Evolutionary conservation across 768 basidiomycete species (phyloP), one percentile per base, ranked within the genome.

Genomic region (Mycena galericulata): DNA sequence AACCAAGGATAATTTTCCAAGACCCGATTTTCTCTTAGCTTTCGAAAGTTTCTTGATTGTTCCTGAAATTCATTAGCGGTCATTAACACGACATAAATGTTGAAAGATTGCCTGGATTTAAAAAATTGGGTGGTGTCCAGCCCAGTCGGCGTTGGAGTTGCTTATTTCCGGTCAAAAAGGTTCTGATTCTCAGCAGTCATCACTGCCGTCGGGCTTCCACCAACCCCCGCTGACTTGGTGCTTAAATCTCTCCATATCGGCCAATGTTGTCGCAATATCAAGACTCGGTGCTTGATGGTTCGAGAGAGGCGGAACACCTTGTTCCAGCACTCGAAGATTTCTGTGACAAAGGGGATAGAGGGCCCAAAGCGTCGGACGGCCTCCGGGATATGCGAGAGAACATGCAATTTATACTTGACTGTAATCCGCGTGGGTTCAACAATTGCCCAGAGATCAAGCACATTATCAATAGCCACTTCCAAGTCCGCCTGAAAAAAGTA

Each of bases 71-170:
- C 30, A 53, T n/a, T n/a, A n/a, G n/a, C n/a, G n/a, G n/a, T n/a
- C n/a, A n/a, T n/a, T n/a, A n/a, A n/a, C n/a, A n/a, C n/a, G n/a
- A n/a, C n/a, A n/a, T n/a, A n/a, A n/a, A n/a, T n/a, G n/a, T n/a
- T n/a, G n/a, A n/a, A n/a, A n/a, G n/a, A 36, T 36, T 40, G 40
- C 54, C 54, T 4, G 54, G 34, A 22, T 40, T 55, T 22, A 22
- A 27, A 12, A 17, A 1, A 38, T 38, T 29, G 4, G 0, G 8
- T 27, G 34, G 10, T 27, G 54, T 55, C 54, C 54, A 55, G 15
- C 54, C 54, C n/a, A 54, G 2, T 24, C 53, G 53, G 3, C 53
- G 18, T 32, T 55, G 54, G 22, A 55, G 54, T 41, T 55, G 54
- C n/a, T 20, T 22, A 29, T 55, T 55, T 1, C 54, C 38, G 2